A percentile compares a stretch with the other conserved stretches of the same genome.
phyloP scores from a whole-genome alignment of 1,284 basidiomycete genomes.

The Boletellus sp. region DNA sequence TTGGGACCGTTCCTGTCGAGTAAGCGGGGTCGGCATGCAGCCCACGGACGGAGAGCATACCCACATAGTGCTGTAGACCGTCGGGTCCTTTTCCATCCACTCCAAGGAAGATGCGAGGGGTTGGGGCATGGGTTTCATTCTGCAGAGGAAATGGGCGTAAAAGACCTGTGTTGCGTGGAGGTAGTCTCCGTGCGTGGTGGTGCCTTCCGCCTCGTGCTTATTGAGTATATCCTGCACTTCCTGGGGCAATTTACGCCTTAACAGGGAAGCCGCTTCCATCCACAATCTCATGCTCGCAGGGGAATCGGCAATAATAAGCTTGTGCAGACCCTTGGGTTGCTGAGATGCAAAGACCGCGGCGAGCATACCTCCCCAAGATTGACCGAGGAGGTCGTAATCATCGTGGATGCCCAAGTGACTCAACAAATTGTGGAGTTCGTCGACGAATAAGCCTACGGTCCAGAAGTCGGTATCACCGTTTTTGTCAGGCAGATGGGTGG shows the following conservation, averaged over 20 bases:
- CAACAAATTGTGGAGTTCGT: conserved; percentile 46
- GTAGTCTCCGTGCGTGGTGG: conserved; percentile 45
- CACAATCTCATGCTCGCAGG: conserved; percentile 42
- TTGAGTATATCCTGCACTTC: conserved; percentile 42
- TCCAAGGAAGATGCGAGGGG: conserved; percentile 16
- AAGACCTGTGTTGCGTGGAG: conserved; percentile 42
- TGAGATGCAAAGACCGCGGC: conserved; percentile 36
- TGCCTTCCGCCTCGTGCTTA: conserved; percentile 47
- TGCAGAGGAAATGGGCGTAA: conserved; percentile 44
- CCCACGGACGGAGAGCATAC: conserved; percentile 8
- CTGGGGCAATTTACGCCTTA: conserved; percentile 39
- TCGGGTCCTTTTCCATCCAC: conserved; percentile 41
- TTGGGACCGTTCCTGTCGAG: conserved; percentile 47
- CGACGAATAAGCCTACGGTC: conserved; percentile 43
- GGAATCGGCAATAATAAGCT: conserved; percentile 39
- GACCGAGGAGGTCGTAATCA: conserved; percentile 41
- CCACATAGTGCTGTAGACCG: conserved; percentile 48
- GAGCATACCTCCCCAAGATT: conserved; percentile 54
- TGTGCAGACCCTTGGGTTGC: conserved; percentile 40
- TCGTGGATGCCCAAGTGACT: conserved; percentile 36
- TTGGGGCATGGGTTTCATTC: conserved; percentile 43
- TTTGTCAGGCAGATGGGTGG: conserved; percentile 45
- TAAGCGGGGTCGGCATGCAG: not conserved
- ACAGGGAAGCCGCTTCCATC: conserved; percentile 32
- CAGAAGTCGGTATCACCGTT: conserved; percentile 35